These are phyloP conservation scores for Pseudonitzschia pungens DNA, from an alignment of 108 stramenopile genomes.

Conservation along the genomic window DNA sequence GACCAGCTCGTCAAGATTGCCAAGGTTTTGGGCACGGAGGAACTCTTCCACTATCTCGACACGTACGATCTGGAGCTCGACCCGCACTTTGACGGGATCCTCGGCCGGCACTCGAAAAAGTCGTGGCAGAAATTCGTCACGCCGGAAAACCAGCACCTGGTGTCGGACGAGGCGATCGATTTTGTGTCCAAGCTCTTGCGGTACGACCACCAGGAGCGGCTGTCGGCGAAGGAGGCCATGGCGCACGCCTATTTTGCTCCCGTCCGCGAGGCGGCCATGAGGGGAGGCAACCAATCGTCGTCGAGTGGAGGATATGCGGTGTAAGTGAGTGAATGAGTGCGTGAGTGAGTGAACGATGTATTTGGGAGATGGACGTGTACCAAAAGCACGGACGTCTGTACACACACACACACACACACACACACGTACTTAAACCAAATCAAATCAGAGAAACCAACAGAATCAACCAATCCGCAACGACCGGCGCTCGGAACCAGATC, in stretches of 20 bases:
- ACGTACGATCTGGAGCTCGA: constrained; percentile 97
- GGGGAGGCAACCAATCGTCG: constrained; percentile 30
- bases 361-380: too few relatives aligned
- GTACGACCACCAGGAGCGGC: constrained; percentile 97
- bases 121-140: constrained; percentile 99
- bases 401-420: too few relatives aligned
- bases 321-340: too few relatives aligned
- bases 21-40: constrained; percentile 98
- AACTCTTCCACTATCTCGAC: constrained; percentile 93
- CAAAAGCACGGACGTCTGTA: too few relatives aligned
- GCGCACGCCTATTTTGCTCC: constrained; percentile 97
- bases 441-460: too few relatives aligned
- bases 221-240: constrained; percentile 98
- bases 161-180: constrained; percentile 96
- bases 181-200: constrained; percentile 90
- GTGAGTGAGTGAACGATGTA: too few relatives aligned
- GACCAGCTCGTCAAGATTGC: constrained; percentile 99
- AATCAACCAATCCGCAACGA: too few relatives aligned
- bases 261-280: constrained; percentile 82
- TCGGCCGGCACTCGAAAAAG: constrained; percentile 95
- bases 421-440: too few relatives aligned
- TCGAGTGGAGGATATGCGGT: constrained; percentile 27
- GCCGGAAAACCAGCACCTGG: constrained; percentile 95
- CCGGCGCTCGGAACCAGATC: too few relatives aligned
- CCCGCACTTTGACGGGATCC: constrained; percentile 96